Base-by-base conservation (phyloP, 306 rosid genomes). In the Crotalaria pallida region DNA sequence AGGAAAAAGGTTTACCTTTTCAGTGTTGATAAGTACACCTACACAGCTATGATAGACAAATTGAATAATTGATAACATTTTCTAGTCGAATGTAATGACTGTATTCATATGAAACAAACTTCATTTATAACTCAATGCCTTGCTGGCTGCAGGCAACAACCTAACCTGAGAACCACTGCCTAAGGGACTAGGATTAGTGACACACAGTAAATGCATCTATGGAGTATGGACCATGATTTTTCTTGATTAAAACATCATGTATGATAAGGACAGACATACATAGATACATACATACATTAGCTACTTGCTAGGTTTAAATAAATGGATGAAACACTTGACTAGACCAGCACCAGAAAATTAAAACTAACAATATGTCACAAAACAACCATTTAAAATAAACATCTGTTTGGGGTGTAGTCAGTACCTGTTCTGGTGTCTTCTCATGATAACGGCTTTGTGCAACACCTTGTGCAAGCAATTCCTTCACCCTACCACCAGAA, bases 371-470 rank as follows among this genome's bases (percentile, higher is more conserved):
- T 16, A 29, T 51, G 24, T 1, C 10, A 33, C 1, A 9, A 67
- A 58, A 65, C 63, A 80, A 21, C 10, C 53, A 57, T 29, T 22
- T 1, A 9, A 26, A 47, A 58, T 18, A 27, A 40, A 3, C 1
- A 17, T 2, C 0, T 0, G 11, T 38, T 38, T 38, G 11, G 4
- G 43, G 48, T 8, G 33, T 68, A 19, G 13, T 21, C 10, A 64
- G 52, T 75, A 94, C 99, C 99, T 95, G 99, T 78, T 95, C 99
- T 6, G 99, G 97, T 66, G 97, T 95, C 83, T 95, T 95, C 77
- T 95, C 99, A 43, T 95, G 97, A 85, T 87, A 91, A 31, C 99
- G 84, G 65, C 93, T 91, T 63, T 95, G 99, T 3, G 96, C 83
- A 70, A 95, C 92, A 49, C 99, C 99, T 78, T 95, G 99, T 0